phyloP scores from a whole-genome alignment of 1,284 basidiomycete species.

The Malassezia furfur region DNA sequence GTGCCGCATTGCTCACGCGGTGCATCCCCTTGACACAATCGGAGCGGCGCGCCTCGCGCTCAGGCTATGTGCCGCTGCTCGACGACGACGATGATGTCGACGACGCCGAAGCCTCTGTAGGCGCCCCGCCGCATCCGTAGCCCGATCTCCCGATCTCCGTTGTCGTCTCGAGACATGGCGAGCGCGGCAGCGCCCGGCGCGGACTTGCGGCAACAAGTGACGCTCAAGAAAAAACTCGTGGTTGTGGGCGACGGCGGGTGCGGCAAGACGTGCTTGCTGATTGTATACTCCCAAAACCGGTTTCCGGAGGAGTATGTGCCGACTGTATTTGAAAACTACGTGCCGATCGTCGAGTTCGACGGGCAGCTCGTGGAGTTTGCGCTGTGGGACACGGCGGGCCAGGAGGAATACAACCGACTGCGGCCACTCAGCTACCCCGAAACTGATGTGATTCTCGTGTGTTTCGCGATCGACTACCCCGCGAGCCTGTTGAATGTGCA shows the following conservation, averaged over 20 bases:
- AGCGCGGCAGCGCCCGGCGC: neutral
- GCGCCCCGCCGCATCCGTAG: neutral
- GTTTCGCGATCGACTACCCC: constrained; percentile 95
- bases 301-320: constrained; percentile 98
- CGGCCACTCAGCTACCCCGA: constrained; percentile 91
- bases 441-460: constrained; percentile 89
- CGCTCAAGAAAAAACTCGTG: constrained; percentile 46
- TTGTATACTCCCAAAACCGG: constrained; percentile 86
- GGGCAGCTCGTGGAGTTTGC: constrained; percentile 85
- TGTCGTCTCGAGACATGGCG: constrained; percentile 2
- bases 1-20: constrained; percentile 32
- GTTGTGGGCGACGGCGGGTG: constrained; percentile 69
- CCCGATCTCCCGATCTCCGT: neutral
- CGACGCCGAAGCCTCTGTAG: neutral
- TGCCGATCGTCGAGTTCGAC: constrained; percentile 78
- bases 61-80: neutral
- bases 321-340: constrained; percentile 89
- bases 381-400: constrained; percentile 95
- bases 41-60: constrained; percentile 10
- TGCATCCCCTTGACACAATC: constrained; percentile 32
- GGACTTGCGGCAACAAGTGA: constrained; percentile 18
- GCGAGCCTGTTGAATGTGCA: constrained; percentile 84
- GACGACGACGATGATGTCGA: constrained; percentile 12
- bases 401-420: constrained; percentile 93
- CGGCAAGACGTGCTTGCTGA: constrained; percentile 63